phyloP scores from a whole-genome alignment of 2,329 filamentous ascomycete species.

The Zalaria obscura region DNA sequence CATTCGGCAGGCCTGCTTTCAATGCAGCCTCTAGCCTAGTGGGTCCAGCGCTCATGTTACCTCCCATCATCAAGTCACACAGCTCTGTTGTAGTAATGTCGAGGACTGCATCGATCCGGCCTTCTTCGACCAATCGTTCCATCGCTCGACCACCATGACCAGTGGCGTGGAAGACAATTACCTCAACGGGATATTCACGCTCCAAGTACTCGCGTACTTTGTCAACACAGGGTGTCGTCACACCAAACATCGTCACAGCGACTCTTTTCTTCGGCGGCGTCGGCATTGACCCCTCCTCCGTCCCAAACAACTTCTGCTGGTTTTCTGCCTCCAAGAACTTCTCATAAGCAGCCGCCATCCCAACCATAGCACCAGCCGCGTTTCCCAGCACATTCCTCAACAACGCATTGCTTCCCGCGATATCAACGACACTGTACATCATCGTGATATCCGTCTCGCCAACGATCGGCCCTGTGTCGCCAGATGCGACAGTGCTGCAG shows the following conservation, averaged over 20 bases:
- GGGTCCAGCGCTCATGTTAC: constrained; percentile 46
- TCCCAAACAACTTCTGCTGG: background rate
- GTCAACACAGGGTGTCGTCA: constrained; percentile 54
- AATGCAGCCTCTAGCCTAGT: constrained; percentile 43
- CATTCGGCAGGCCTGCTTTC: constrained; percentile 41
- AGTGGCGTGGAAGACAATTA: constrained; percentile 56
- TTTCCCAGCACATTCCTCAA: constrained; percentile 45
- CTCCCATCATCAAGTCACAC: constrained; percentile 48
- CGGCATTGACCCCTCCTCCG: background rate
- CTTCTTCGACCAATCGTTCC: constrained; percentile 47
- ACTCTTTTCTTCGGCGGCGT: constrained; percentile 32
- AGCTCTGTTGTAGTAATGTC: constrained; percentile 62
- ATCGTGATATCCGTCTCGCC: constrained; percentile 55
- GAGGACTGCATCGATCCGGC: constrained; percentile 48
- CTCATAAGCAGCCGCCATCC: constrained; percentile 39
- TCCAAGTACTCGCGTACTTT: constrained; percentile 38
- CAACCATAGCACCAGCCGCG: constrained; percentile 46
- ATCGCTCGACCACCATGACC: constrained; percentile 54
- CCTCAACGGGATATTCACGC: constrained; percentile 33
- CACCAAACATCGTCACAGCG: constrained; percentile 61
- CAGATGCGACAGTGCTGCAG: constrained; percentile 54
- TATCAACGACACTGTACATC: constrained; percentile 59
- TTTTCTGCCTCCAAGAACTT: constrained; percentile 3
- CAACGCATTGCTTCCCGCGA: constrained; percentile 50
- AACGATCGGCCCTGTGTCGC: constrained; percentile 49